Evolutionary conservation across 345 rosid genomes (phyloP).

Genomic region (Xanthoceras sorbifolium): DNA sequence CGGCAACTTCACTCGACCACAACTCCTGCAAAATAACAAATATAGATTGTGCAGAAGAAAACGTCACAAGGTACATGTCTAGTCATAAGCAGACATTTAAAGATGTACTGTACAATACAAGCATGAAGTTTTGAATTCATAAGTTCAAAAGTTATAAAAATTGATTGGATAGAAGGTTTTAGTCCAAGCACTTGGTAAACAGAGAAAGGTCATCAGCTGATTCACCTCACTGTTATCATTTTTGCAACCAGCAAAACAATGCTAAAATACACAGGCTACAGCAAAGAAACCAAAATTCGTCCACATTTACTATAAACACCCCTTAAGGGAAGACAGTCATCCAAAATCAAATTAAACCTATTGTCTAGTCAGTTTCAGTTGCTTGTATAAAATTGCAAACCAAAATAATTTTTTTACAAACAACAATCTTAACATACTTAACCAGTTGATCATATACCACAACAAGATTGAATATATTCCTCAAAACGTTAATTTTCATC

Average conservation of each 20-base stretch:
- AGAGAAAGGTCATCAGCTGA: not conserved
- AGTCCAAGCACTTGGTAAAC: not conserved
- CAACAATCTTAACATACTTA: not conserved
- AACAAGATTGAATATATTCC: not conserved
- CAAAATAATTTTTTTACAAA: not conserved
- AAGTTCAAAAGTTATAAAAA: not conserved
- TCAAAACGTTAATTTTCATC: not conserved
- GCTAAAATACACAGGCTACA: not conserved
- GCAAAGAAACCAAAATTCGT: not conserved
- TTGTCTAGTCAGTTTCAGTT: not conserved
- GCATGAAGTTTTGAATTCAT: no score
- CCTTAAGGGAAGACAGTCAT: not conserved
- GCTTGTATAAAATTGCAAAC: not conserved
- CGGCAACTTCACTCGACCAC: constrained; percentile 12
- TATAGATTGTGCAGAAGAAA: not conserved
- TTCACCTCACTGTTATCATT: not conserved
- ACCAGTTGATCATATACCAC: not conserved
- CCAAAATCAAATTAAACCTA: not conserved
- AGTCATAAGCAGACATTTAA: no score
- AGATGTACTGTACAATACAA: no score
- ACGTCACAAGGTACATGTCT: no score
- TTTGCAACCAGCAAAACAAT: not conserved
- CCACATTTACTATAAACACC: not conserved
- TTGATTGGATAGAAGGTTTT: not conserved
- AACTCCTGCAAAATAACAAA: not conserved